Conservation (phyloP, 306 rosid genomes). For the Casuarina glauca region DNA sequence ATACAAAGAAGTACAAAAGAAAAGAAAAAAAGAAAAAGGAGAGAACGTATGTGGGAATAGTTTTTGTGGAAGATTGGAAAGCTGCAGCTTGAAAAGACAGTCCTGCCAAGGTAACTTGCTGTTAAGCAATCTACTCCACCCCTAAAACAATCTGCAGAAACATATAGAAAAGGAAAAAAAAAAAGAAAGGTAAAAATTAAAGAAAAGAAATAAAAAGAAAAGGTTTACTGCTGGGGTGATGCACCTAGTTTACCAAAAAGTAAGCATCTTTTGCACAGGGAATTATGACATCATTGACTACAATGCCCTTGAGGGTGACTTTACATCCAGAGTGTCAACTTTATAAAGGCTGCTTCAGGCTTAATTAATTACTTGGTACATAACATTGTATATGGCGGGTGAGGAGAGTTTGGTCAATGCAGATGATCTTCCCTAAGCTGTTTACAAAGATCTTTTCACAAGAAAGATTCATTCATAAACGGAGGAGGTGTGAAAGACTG, state of each 20-base stretch:
- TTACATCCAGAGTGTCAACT: slow-evolving; percentile 74
- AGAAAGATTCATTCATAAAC: slow-evolving; percentile 9
- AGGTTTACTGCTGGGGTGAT: slow-evolving; percentile 46
- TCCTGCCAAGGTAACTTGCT: slow-evolving; percentile 34
- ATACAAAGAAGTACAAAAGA: neutral
- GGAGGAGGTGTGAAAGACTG: slow-evolving; percentile 26
- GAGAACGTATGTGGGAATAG: too few species aligned
- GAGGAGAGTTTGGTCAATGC: slow-evolving; percentile 58
- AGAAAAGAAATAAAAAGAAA: too few species aligned
- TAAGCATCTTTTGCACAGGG: slow-evolving; percentile 55
- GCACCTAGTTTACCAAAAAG: slow-evolving; percentile 70
- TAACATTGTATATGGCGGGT: slow-evolving; percentile 9
- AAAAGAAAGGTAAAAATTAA: neutral
- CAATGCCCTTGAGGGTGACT: slow-evolving; percentile 84
- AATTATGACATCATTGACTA: slow-evolving; percentile 54
- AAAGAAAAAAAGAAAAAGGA: neutral
- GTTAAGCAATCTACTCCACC: neutral
- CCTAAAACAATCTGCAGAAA: neutral
- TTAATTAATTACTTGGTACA: slow-evolving; percentile 44
- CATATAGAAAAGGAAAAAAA: neutral
- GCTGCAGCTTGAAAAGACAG: slow-evolving; percentile 44
- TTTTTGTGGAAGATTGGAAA: slow-evolving; percentile 10
- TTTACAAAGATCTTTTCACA: neutral
- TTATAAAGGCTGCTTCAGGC: slow-evolving; percentile 80
- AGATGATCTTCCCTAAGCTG: neutral